Base-by-base conservation (phyloP, 306 rosid genomes). In the Dalbergia oliveri region DNA sequence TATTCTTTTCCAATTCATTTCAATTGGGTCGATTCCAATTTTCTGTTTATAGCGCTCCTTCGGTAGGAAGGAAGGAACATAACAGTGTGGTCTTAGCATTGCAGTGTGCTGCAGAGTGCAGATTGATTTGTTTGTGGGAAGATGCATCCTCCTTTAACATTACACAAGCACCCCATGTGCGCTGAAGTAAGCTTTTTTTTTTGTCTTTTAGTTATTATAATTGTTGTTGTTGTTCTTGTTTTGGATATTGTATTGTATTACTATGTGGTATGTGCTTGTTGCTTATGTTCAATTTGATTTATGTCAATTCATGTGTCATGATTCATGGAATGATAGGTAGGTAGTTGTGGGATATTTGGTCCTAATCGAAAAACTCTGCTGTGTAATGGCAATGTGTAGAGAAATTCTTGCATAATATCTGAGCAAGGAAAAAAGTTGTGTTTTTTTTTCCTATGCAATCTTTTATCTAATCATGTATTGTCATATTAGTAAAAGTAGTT, bases 111-210 rank as follows among this genome's bases (percentile, higher is more conserved):
- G 16, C 4, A 85, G 69, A 53, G 53, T 84, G 57, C 41, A 51
- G 78, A 31, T 82, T 84, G 83, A 81, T 31, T 86, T 73, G 16
- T 7, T 66, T 65, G 66, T 77, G 45, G 13, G 83, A 84, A 79
- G 78, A 88, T 94, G 97, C 99, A 94, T 81, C 99, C 99, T 85
- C 99, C 97, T 66, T 78, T 94, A 62, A 89, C 99, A 51, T 75
- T 93, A 71, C 99, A 94, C 89, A 93, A 91, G 85, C 99, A 94
- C 80, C 99, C 99, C 0, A 91, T 90, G 97, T 93, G 99, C 5
- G 91, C 93, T 0, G 91, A 93, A 73, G 99, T 94, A 73, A 93
- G 97, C 85, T 82, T 87, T 26, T 81, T 82, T 78, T 26, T 26
- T 26, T 1, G 31, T 26, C 31, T 26, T 26, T 26, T 26, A 26